Base-by-base conservation (phyloP, 495 filamentous ascomycete species). In the Aspergillus olivimuriae region DNA sequence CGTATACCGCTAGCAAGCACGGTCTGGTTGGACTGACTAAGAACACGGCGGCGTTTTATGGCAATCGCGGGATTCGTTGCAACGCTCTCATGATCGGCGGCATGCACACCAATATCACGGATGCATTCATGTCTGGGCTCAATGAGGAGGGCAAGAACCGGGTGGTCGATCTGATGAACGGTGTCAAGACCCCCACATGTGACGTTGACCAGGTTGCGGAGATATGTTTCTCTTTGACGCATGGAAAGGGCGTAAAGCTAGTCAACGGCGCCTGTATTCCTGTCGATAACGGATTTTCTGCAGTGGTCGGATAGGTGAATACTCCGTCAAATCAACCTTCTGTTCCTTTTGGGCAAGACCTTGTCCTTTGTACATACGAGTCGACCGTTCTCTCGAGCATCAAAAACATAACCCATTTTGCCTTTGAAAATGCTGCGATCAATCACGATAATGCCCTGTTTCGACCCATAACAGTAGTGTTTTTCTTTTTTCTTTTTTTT, bases 11-110 rank as follows among this genome's bases (percentile, higher is more conserved):
- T 1, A 55, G 51, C 39, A 60, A 60, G 26, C 57, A 60, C 16
- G 57, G 53, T 30, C 52, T 83, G 12, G 50, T 80, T 10, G 80
- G 77, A 4, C 58, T 82, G 47, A 82, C 80, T 17, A 82, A 82
- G 58, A 81, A 72, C 55, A 83, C 78, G 21, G 79, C 78, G 2
- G 66, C 70, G 0, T 77, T 61, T 58, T 83, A 83, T 55, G 72
- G 66, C 0, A 61, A 58, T 30, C 73, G 77, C 56, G 74, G 76
- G 16, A 80, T 84, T 53, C 68, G 71, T 34, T 73, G 66, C 48
- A 70, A 81, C 28, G 76, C 73, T 0, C 56, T 83, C 40, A 58
- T 74, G 59, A 56, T 77, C 34, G 80, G 78, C 16, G 74, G 54
- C 7, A 80, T 84, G 76, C 15, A 56, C 0, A 72, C 71, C 31